phyloP scores from a whole-genome alignment of 2,329 filamentous ascomycete species.

The Blumeria hordei region DNA sequence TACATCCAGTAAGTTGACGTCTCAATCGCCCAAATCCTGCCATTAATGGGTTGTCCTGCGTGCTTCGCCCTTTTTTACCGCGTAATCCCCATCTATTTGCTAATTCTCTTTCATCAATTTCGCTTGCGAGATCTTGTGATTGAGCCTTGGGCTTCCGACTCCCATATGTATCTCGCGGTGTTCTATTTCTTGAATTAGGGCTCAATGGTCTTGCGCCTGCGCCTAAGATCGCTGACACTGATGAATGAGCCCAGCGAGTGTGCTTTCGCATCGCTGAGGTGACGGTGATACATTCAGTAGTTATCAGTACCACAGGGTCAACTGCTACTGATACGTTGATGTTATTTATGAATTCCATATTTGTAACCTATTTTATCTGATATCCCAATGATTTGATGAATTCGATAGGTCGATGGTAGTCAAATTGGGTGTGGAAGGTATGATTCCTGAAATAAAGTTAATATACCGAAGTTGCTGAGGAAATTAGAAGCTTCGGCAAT shows the following conservation, averaged over 20 bases:
- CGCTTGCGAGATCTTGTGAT: constrained; percentile 17
- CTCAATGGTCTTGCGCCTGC: constrained; percentile 29
- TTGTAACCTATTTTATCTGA: no score
- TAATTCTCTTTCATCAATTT: constrained; percentile 28
- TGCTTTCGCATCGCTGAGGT: constrained; percentile 97
- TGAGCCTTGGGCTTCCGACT: constrained; percentile 9
- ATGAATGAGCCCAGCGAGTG: constrained; percentile 85
- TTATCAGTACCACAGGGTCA: constrained; percentile 77
- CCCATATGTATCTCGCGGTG: constrained; percentile 11
- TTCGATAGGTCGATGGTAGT: no score
- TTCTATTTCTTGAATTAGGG: constrained; percentile 20
- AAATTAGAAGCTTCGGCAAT: no score
- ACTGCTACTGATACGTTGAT: constrained; percentile 47
- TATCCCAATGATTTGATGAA: no score
- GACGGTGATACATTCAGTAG: constrained; percentile 96
- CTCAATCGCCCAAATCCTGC: constrained; percentile 78
- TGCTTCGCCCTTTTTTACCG: constrained; percentile 87
- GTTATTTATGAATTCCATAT: no score
- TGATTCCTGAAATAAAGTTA: no score
- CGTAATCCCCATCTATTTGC: constrained; percentile 79
- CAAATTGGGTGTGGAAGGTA: no score
- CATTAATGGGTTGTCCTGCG: constrained; percentile 94
- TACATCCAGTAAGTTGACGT: constrained; percentile 66
- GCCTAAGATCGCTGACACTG: constrained; percentile 83
- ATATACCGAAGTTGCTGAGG: no score